Base-by-base conservation (phyloP, 1,139 yeast species). In the Kodamaea sp. region DNA sequence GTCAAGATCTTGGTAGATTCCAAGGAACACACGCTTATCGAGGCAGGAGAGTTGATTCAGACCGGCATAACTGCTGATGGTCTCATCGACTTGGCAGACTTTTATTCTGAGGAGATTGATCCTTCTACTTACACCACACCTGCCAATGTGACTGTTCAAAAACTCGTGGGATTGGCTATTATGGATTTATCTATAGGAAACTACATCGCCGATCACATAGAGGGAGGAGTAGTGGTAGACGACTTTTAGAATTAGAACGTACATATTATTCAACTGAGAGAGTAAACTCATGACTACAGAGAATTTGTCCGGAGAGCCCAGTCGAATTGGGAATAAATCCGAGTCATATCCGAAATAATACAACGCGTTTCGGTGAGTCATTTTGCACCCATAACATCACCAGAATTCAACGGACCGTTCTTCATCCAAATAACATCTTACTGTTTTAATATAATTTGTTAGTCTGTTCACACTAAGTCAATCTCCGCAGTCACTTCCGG, bases 31-130 rank as follows among this genome's bases (percentile, higher is more conserved):
- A 67, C 79, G 4, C 52, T 76, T 18, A 61, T 59, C 5, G 89
- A 82, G 55, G 80, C 88, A 1, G 89, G 89, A 1, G 88, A 82
- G 42, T 54, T 80, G 41, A 67, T 80, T 37, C 71, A 71, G 50
- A 63, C 72, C 24, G 56, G 55, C 1, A 66, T 75, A 15, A 42
- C 48, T 0, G 53, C 41, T 1, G 52, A 55, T 3, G 59, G 69
- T 12, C 55, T 78, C 32, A 51, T 76, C 7, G 80, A 76, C 46
- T 49, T 80, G 32, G 64, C 74, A 0, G 66, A 70, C 10, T 44
- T 76, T 32, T 50, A 48, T 32, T 15, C 42, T 20, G 24, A 29
- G 2, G 38, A 42, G 3, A 28, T 33, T 2, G 35, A 40, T 10
- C 10, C 31, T 16, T 15, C 46, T 21, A 30, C 28, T 22, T 44